These are phyloP conservation scores for Trichodelitschia bisporula DNA, from an alignment of 495 filamentous ascomycete species.

Conservation along the genomic window DNA sequence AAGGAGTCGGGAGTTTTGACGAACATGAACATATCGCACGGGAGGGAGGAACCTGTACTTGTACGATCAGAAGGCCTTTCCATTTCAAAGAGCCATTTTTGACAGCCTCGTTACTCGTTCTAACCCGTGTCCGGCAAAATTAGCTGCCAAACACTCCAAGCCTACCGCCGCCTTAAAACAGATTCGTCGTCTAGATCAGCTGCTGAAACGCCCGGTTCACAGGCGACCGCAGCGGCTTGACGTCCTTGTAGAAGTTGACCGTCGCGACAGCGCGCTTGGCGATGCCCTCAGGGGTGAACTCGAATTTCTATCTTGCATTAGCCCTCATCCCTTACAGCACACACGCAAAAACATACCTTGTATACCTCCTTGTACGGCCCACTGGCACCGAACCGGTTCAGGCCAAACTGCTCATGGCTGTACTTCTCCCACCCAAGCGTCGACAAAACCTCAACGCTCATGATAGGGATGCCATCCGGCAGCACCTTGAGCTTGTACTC, in stretches of 20 bases:
- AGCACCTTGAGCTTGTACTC: constrained; percentile 78
- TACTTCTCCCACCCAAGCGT: constrained; percentile 96
- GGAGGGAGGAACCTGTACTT: too few relatives aligned
- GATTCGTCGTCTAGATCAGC: too few relatives aligned
- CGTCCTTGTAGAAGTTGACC: constrained; percentile 90
- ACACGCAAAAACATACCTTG: constrained; percentile 31
- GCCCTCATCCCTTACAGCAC: neutral
- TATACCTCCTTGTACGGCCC: constrained; percentile 97
- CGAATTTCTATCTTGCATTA: constrained; percentile 54
- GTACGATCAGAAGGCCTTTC: too few relatives aligned
- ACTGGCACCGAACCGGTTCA: constrained; percentile 94
- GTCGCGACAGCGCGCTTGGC: constrained; percentile 80
- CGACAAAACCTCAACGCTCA: constrained; percentile 86
- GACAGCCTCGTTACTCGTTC: too few relatives aligned
- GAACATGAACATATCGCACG: too few relatives aligned
- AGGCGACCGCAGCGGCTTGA: constrained; percentile 68
- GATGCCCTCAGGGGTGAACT: constrained; percentile 91
- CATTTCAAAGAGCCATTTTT: too few relatives aligned
- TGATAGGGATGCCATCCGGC: constrained; percentile 77
- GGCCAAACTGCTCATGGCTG: constrained; percentile 94
- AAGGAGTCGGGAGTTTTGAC: too few relatives aligned
- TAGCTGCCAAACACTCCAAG: too few relatives aligned
- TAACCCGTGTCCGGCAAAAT: too few relatives aligned
- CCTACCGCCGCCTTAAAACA: too few relatives aligned
- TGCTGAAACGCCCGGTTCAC: constrained; percentile 85